Evolutionary conservation across 768 basidiomycete genomes (phyloP).

Genomic region (Coprinellus aureogranulatus): DNA sequence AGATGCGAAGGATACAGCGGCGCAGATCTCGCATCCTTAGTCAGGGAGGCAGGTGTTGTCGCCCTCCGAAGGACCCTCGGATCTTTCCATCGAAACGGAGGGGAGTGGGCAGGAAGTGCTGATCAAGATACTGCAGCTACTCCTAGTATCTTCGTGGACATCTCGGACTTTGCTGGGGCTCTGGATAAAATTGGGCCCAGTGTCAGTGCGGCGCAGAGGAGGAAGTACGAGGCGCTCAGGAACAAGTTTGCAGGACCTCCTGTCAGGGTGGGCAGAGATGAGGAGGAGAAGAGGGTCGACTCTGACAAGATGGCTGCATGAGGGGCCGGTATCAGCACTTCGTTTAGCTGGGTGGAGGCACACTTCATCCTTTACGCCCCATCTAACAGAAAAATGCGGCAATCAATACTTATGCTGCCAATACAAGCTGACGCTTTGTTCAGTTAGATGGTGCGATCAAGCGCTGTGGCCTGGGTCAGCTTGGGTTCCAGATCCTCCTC

Average conservation of each 20-base stretch:
- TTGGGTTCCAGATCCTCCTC: no score
- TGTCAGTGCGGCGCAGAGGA: slow-evolving; percentile 75
- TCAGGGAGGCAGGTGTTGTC: slow-evolving; percentile 86
- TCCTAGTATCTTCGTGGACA: slow-evolving; percentile 47
- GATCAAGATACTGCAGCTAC: slow-evolving; percentile 5
- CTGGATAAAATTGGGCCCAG: slow-evolving; percentile 83
- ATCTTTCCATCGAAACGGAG: slow-evolving; percentile 61
- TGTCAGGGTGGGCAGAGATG: slow-evolving; percentile 46
- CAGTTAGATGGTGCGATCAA: no score
- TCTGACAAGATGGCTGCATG: slow-evolving; percentile 11
- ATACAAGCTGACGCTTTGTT: no score
- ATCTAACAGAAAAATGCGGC: no score
- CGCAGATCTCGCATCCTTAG: slow-evolving; percentile 84
- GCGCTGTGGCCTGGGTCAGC: no score
- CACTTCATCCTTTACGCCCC: no score
- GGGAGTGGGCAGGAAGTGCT: slow-evolving; percentile 16
- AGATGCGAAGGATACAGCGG: slow-evolving; percentile 87
- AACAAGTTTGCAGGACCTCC: slow-evolving; percentile 83
- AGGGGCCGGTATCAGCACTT: no score
- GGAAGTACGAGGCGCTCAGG: slow-evolving; percentile 77
- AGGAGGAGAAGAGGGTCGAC: slow-evolving; percentile 35
- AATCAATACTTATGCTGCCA: no score
- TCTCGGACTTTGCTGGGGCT: slow-evolving; percentile 71
- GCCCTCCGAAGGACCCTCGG: slow-evolving; percentile 72
- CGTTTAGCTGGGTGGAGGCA: no score